phyloP scores from a whole-genome alignment of 768 basidiomycete species.

The Kockovaella imperatae region DNA sequence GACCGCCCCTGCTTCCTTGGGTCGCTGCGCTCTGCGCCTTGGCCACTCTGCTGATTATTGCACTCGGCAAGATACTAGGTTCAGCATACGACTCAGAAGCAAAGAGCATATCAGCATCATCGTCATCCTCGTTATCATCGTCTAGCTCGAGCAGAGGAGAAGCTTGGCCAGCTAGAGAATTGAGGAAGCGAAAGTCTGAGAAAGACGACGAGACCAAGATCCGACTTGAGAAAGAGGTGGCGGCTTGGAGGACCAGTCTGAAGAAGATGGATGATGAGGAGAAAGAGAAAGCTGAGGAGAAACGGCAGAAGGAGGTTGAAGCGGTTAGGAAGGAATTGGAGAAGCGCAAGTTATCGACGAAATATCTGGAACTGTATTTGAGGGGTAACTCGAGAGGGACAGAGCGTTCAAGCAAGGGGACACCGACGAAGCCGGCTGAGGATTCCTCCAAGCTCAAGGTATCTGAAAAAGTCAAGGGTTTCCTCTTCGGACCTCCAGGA shows the following conservation, averaged over 20 bases:
- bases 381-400: constrained; percentile 6
- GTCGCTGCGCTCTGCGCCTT: constrained; percentile 6
- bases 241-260: constrained; percentile 4
- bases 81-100: constrained; percentile 22
- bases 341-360: constrained; percentile 9
- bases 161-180: constrained; percentile 4
- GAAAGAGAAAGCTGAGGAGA: constrained; percentile 2
- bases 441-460: neutral
- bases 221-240: constrained; percentile 11
- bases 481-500: too few relatives aligned
- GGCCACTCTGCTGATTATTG: constrained; percentile 8
- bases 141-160: neutral
- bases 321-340: constrained; percentile 8
- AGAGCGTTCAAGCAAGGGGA: constrained; percentile 3
- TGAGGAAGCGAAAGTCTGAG: constrained; percentile 15
- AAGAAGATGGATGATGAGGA: constrained; percentile 8
- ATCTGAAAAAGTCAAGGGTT: too few relatives aligned
- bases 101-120: neutral
- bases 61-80: constrained; percentile 15
- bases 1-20: neutral
- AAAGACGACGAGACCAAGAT: constrained; percentile 7
- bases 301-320: constrained; percentile 5
- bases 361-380: constrained; percentile 2
- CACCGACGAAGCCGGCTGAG: neutral
- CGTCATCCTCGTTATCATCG: neutral